Conservation (phyloP, 2,329 filamentous ascomycete genomes). For the Arthrinium phaeospermum region DNA sequence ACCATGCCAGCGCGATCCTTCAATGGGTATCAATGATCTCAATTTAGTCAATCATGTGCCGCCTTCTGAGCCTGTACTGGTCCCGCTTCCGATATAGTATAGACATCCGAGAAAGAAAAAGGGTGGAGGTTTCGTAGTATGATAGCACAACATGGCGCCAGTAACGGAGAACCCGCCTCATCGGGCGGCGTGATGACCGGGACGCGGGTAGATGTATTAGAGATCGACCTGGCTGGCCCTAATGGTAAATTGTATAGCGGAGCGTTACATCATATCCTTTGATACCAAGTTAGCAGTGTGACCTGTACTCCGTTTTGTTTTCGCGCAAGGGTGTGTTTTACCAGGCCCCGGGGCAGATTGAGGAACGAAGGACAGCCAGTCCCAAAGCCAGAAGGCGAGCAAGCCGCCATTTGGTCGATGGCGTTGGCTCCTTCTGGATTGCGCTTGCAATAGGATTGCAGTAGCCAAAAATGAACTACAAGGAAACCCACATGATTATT, state of each 20-base stretch:
- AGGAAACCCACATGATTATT: slow-evolving; percentile 31
- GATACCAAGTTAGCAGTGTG: background rate
- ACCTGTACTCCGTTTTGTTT: background rate
- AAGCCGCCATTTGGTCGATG: background rate
- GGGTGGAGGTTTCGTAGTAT: background rate
- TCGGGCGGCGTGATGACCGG: background rate
- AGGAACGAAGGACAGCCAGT: background rate
- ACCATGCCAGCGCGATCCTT: background rate
- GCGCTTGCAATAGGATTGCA: slow-evolving; percentile 14
- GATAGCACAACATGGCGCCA: background rate
- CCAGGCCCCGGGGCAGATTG: background rate
- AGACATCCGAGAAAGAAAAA: slow-evolving; percentile 1
- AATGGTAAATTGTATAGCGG: background rate
- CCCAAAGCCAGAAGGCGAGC: background rate
- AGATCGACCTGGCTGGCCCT: background rate
- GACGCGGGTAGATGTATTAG: background rate
- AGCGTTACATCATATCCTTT: slow-evolving; percentile 4
- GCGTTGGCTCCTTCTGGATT: background rate
- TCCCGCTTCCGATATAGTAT: slow-evolving; percentile 9
- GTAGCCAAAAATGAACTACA: slow-evolving; percentile 14
- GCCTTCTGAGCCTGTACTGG: background rate
- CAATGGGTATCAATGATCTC: slow-evolving; percentile 14
- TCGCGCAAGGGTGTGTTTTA: background rate
- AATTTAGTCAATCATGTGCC: background rate
- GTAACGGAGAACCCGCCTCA: background rate